Percentiles rank a stretch among this genome's conserved stretches.
Evolutionary conservation across 208 protist genomes (phyloP).

Genomic region (Crithidia brevicula): DNA sequence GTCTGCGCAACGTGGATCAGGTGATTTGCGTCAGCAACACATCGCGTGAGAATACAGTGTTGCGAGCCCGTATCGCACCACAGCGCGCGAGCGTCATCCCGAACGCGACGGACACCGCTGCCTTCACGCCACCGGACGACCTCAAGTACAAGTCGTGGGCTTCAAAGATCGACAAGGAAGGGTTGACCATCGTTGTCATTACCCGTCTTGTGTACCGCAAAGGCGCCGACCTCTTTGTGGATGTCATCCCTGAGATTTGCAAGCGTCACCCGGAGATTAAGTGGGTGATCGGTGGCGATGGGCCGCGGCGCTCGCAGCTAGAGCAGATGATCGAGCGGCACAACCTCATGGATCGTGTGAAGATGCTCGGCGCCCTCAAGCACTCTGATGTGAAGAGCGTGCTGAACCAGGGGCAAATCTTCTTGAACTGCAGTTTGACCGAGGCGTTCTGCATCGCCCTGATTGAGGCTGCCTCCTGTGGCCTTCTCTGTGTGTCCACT

Average conservation of each 20-base stretch:
- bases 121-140: constrained; percentile 87
- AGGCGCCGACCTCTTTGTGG: constrained; percentile 95
- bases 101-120: constrained; percentile 96
- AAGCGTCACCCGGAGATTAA: constrained; percentile 89
- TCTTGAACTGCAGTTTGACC: constrained; percentile 98
- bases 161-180: constrained; percentile 81
- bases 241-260: constrained; percentile 97
- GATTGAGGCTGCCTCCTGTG: constrained; percentile 96
- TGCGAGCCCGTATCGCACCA: constrained; percentile 93
- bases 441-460: constrained; percentile 99
- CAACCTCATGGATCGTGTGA: constrained; percentile 96
- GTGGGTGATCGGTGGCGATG: constrained; percentile 98
- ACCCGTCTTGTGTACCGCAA: constrained; percentile 98
- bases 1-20: constrained; percentile 94
- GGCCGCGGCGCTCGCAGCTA: constrained; percentile 94
- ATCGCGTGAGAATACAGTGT: constrained; percentile 97
- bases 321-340: constrained; percentile 98
- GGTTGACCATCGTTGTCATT: constrained; percentile 96
- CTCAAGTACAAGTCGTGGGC: constrained; percentile 94
- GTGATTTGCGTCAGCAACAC: constrained; percentile 99
- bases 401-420: constrained; percentile 97
- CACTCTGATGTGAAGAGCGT: constrained; percentile 92
- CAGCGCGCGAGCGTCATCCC: constrained; percentile 97
- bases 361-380: constrained; percentile 95
- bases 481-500: constrained; percentile 96